Conservation (phyloP, 768 basidiomycete species). For the Mycena polygramma region DNA sequence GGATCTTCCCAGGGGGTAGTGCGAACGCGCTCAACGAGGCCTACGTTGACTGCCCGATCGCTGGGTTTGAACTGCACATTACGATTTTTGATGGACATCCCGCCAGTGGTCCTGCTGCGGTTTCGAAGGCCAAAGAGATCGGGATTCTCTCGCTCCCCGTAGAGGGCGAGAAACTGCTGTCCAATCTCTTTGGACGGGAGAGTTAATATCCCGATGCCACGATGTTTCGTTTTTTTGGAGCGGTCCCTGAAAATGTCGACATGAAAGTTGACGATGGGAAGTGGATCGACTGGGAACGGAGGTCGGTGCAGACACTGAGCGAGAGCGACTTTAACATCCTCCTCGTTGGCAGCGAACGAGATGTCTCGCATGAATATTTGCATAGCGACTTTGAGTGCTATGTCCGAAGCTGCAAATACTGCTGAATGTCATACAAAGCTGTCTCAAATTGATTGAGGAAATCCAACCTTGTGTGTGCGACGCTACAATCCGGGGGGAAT, state of each 20-base stretch:
- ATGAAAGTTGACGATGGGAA: constrained; percentile 47
- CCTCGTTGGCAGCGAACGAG: constrained; percentile 41
- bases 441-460: background rate
- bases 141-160: constrained; percentile 28
- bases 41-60: constrained; percentile 40
- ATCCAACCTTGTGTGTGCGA: constrained; percentile 6
- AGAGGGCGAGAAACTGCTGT: constrained; percentile 43
- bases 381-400: constrained; percentile 39
- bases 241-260: constrained; percentile 45
- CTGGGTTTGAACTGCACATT: constrained; percentile 39
- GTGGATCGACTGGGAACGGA: constrained; percentile 44
- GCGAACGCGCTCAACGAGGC: constrained; percentile 41
- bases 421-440: background rate
- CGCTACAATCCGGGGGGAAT: constrained; percentile 1
- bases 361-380: constrained; percentile 52
- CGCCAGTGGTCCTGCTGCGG: constrained; percentile 17
- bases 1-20: constrained; percentile 49
- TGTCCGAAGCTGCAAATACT: background rate
- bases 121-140: background rate
- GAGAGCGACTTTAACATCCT: constrained; percentile 49
- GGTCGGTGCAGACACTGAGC: constrained; percentile 50
- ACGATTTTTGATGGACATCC: constrained; percentile 45
- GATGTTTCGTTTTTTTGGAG: constrained; percentile 21
- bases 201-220: constrained; percentile 46
- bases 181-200: constrained; percentile 42